Percentiles rank a stretch among this genome's conserved stretches.
These are phyloP conservation scores for Pseudocohnilembus persalinus DNA, from an alignment of 169 alveolate genomes.

Conservation along the genomic window DNA sequence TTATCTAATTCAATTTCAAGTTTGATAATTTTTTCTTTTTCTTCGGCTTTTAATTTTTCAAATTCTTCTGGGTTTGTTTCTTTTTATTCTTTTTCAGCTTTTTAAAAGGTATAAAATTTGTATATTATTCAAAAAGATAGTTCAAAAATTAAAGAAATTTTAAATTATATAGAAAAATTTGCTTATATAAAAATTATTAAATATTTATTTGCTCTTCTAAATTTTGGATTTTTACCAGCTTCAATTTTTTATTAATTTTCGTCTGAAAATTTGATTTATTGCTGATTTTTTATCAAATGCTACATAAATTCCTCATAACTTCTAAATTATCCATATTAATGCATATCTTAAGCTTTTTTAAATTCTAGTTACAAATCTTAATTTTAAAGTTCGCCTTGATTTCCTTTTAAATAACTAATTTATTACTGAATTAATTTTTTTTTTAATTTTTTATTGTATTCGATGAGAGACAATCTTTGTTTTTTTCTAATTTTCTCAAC, in stretches of 20 bases:
- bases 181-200: too few relatives aligned
- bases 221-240: background rate
- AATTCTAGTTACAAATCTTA: conserved; percentile 2
- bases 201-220: too few relatives aligned
- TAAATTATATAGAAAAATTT: too few relatives aligned
- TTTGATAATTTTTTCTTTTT: conserved; percentile 29
- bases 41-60: conserved; percentile 7
- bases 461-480: conserved; percentile 36
- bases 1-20: conserved; percentile 15
- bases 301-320: conserved; percentile 37
- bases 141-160: too few relatives aligned
- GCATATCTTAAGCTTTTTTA: conserved; percentile 36
- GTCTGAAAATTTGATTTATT: background rate
- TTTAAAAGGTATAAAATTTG: too few relatives aligned
- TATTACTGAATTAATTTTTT: conserved; percentile 35
- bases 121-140: too few relatives aligned
- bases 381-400: conserved; percentile 19
- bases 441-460: conserved; percentile 40
- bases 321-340: conserved; percentile 23
- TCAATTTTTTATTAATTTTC: background rate
- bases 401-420: conserved; percentile 21
- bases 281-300: conserved; percentile 17
- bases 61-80: conserved; percentile 3
- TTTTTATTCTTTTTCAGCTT: background rate
- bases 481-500: conserved; percentile 44